phyloP scores from a whole-genome alignment of 129 eudicot genomes.

The Glebionis coronaria region DNA sequence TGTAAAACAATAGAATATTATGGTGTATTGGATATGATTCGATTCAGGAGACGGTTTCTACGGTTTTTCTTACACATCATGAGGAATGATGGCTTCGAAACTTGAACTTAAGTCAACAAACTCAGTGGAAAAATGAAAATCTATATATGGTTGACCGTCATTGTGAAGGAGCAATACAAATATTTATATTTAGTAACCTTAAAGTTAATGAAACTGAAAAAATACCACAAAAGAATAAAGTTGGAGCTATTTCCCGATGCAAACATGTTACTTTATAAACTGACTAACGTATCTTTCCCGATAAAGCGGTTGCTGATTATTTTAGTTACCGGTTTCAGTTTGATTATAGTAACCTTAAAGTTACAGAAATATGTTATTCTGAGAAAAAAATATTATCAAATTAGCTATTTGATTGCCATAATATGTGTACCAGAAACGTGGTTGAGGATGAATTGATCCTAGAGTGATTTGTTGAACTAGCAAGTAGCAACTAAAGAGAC shows the following conservation, averaged over 20 bases:
- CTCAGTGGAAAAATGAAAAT: conserved; percentile 14
- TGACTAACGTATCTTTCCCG: conserved; percentile 10
- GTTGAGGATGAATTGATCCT: too few relatives aligned
- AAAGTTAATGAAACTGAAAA: conserved; percentile 7
- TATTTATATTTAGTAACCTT: conserved; percentile 1
- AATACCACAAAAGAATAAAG: neutral
- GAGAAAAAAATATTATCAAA: neutral
- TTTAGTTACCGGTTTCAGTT: neutral
- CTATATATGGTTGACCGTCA: conserved; percentile 1
- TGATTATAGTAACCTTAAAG: neutral
- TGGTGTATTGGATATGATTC: neutral
- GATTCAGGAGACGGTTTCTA: conserved; percentile 23
- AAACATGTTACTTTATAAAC: conserved; percentile 18
- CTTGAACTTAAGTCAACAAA: conserved; percentile 28
- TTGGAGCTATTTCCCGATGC: conserved; percentile 17
- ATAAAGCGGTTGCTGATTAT: conserved; percentile 16
- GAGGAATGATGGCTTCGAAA: conserved; percentile 25
- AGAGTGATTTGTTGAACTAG: too few relatives aligned
- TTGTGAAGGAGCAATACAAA: conserved; percentile 4
- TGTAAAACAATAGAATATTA: neutral
- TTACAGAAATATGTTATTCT: neutral
- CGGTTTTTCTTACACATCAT: conserved; percentile 26
- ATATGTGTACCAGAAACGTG: too few relatives aligned
- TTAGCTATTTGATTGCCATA: too few relatives aligned
- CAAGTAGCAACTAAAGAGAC: too few relatives aligned